Evolutionary conservation across 2,329 filamentous ascomycete species (phyloP), one percentile per base, ranked within the genome.

Genomic region (Colletotrichum tamarilloi): DNA sequence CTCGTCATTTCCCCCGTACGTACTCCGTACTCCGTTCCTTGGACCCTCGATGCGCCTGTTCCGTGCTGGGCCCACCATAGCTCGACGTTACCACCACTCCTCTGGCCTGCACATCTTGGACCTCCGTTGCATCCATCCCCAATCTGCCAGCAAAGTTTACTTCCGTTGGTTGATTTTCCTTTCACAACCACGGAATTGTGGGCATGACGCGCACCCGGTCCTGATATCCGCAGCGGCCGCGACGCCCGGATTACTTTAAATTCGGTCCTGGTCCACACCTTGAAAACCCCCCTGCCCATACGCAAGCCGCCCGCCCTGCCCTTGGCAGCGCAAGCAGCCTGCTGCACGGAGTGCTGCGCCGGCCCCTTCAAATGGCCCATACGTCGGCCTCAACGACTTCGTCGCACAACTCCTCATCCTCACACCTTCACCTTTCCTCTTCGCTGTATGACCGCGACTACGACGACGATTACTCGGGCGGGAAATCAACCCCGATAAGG

Each of bases 191-290:
- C 26, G 35, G 30, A 65, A 56, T 49, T 28, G 67, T 38, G 67
- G 70, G 60, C 55, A 65, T 73, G 67, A 73, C 70, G 53, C 59
- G 53, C 69, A 53, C 55, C 65, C 65, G 59, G 65, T 59, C 42
- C 58, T 68, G 57, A 62, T 56, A 62, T 72, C 69, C 53, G 69
- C 46, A 56, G 68, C 32, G 58, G 35, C 68, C 64, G 58, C 58
- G 68, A 72, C 68, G 70, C 58, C 58, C n/a, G 46, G 32, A 52
- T 62, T 73, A 60, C 67, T 70, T 62, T 65, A 42, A 70, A 58
- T 42, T 65, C 35, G 53, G 56, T 56, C 46, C 49, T 35, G n/a
- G 30, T 63, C 60, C 42, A 63, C 60, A 52, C 12, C 42, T 22
- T 2, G n/a, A n/a, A 32, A 28, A 22, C 46, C 52, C 62, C 62